Evolutionary conservation across 306 rosid genomes (phyloP).

Genomic region (Carpinus viminea): DNA sequence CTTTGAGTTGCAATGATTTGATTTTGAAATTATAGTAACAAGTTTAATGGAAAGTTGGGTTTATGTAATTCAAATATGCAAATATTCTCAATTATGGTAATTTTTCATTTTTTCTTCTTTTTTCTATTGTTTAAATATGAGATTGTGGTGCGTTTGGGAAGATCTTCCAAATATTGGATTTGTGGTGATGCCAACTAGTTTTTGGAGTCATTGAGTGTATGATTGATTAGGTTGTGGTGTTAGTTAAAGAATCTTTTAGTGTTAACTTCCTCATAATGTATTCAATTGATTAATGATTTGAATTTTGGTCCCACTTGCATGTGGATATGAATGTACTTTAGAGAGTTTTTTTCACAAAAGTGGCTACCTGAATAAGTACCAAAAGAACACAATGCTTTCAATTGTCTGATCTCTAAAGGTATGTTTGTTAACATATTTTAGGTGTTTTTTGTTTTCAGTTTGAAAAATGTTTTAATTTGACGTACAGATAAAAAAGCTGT

Average conservation of each 20-base stretch:
- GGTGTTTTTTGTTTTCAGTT: too few species aligned
- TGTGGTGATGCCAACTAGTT: background rate
- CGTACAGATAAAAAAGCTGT: too few species aligned
- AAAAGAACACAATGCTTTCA: background rate
- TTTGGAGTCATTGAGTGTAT: background rate
- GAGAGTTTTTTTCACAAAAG: background rate
- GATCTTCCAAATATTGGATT: background rate
- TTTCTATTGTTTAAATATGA: background rate
- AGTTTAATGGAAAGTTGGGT: background rate
- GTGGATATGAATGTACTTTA: background rate
- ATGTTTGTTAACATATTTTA: too few species aligned
- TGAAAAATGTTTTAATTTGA: too few species aligned
- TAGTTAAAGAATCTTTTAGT: constrained; percentile 4
- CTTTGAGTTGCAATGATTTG: background rate
- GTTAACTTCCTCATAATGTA: constrained; percentile 7
- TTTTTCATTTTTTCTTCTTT: background rate
- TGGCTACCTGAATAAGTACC: background rate
- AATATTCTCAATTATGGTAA: background rate
- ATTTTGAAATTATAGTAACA: background rate
- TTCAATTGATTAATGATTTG: background rate
- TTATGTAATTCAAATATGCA: too few species aligned
- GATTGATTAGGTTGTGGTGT: constrained; percentile 5
- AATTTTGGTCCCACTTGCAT: constrained; percentile 10
- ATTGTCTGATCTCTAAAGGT: too few species aligned
- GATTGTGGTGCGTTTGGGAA: background rate